Conservation (phyloP, 2,329 filamentous ascomycete species). For the Paecilomyces niveus region DNA sequence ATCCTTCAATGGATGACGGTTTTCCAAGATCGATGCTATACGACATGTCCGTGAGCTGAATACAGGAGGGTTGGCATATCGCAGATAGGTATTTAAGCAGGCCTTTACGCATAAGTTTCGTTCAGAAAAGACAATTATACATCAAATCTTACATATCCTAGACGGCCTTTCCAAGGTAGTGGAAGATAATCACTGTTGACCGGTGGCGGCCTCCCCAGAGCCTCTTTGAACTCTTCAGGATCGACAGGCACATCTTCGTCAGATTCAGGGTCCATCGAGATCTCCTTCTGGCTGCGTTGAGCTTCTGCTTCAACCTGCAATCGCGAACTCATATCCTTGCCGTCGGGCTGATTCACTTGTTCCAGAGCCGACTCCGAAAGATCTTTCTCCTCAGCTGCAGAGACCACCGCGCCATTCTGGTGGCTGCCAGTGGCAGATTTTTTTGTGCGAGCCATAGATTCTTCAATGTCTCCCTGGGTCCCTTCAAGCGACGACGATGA, state of each 20-base stretch:
- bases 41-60: constrained; percentile 90
- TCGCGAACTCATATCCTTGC: not conserved
- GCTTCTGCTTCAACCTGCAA: constrained; percentile 18
- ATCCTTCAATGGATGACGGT: constrained; percentile 73
- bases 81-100: constrained; percentile 86
- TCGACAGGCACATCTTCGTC: constrained; percentile 46
- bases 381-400: not conserved
- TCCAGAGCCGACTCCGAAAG: too few species aligned
- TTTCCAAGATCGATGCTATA: constrained; percentile 82
- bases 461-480: constrained; percentile 10
- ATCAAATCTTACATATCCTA: constrained; percentile 71
- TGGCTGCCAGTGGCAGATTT: not conserved
- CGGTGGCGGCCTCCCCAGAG: constrained; percentile 59
- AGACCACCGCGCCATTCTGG: not conserved
- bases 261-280: constrained; percentile 45
- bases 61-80: constrained; percentile 71
- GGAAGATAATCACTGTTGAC: constrained; percentile 79
- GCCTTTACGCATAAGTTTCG: constrained; percentile 45
- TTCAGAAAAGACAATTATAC: not conserved
- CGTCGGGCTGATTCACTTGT: not conserved
- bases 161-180: constrained; percentile 79
- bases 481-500: not conserved
- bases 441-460: not conserved
- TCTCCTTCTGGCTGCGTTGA: constrained; percentile 13
- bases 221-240: constrained; percentile 52